These are phyloP conservation scores for Lindgomyces ingoldianus DNA, from an alignment of 495 filamentous ascomycete genomes.

Conservation along the genomic window DNA sequence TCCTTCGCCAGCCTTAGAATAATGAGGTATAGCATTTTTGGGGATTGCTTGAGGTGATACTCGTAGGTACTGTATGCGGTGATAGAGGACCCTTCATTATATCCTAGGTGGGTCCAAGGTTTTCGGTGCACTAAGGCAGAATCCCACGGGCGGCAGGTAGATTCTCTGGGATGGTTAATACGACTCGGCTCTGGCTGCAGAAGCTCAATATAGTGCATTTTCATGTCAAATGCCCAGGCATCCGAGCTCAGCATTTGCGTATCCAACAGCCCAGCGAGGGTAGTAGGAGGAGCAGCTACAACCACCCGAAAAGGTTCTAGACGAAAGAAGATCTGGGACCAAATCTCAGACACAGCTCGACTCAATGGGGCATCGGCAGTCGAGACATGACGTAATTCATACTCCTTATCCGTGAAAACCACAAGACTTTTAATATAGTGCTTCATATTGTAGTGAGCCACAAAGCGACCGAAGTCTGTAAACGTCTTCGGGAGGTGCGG, in stretches of 20 bases:
- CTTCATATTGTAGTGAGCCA: slow-evolving; percentile 15
- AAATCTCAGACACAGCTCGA: slow-evolving; percentile 25
- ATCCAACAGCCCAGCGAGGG: slow-evolving; percentile 29
- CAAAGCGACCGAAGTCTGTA: slow-evolving; percentile 16
- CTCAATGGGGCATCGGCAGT: slow-evolving; percentile 14
- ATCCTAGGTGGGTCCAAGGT: slow-evolving; percentile 33
- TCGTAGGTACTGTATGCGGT: slow-evolving; percentile 36
- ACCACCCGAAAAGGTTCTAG: slow-evolving; percentile 25
- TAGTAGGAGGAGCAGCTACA: slow-evolving; percentile 32
- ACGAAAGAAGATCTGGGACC: slow-evolving; percentile 27
- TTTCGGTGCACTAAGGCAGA: slow-evolving; percentile 23
- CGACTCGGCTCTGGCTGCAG: background rate
- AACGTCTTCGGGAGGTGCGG: slow-evolving; percentile 27
- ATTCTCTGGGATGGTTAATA: background rate
- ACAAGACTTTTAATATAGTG: slow-evolving; percentile 29
- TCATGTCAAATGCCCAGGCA: slow-evolving; percentile 38
- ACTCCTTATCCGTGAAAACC: slow-evolving; percentile 26
- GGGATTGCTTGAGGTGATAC: slow-evolving; percentile 35
- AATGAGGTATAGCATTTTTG: slow-evolving; percentile 33
- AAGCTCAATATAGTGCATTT: slow-evolving; percentile 36
- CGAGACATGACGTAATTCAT: slow-evolving; percentile 25
- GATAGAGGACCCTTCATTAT: slow-evolving; percentile 38
- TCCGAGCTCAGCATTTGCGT: slow-evolving; percentile 28
- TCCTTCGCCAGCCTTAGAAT: slow-evolving; percentile 27
- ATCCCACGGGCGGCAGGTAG: slow-evolving; percentile 20